phyloP scores from a whole-genome alignment of 768 basidiomycete species.

The Leccinum broughii region DNA sequence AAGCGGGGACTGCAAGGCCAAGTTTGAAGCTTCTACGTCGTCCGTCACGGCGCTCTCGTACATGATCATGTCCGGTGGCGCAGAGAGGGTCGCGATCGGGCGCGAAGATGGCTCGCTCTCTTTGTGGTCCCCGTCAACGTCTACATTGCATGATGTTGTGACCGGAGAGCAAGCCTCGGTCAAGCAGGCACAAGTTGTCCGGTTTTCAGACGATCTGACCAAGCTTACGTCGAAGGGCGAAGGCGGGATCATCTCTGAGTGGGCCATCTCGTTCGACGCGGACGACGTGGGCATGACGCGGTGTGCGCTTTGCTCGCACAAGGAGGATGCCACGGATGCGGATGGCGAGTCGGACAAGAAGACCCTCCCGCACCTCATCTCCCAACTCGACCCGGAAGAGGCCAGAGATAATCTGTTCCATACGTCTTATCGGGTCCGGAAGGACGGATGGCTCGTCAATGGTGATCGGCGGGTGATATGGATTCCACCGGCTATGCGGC shows the following conservation, averaged over 20 bases:
- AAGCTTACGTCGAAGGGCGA: slow-evolving; percentile 6
- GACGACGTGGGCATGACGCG: background rate
- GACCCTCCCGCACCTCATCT: too few relatives aligned
- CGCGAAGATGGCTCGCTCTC: slow-evolving; percentile 20
- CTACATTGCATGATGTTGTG: slow-evolving; percentile 12
- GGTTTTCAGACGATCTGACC: slow-evolving; percentile 11
- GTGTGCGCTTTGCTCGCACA: background rate
- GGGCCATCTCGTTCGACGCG: slow-evolving; percentile 8
- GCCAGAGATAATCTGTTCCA: slow-evolving; percentile 2
- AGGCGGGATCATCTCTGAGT: slow-evolving; percentile 5
- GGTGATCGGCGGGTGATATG: too few relatives aligned
- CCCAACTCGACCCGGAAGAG: background rate
- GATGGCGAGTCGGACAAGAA: background rate
- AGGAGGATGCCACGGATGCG: background rate
- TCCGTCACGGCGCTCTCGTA: slow-evolving; percentile 23
- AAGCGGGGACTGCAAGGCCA: slow-evolving; percentile 15
- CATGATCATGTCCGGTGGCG: background rate
- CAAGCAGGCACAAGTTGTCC: slow-evolving; percentile 4
- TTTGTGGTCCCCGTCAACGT: slow-evolving; percentile 19
- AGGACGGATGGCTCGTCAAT: slow-evolving; percentile 20
- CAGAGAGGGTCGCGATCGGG: slow-evolving; percentile 13
- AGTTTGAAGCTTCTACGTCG: slow-evolving; percentile 1
- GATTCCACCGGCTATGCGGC: too few relatives aligned
- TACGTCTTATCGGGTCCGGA: slow-evolving; percentile 16
- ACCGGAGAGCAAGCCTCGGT: slow-evolving; percentile 2